phyloP scores from a whole-genome alignment of 2,329 filamentous ascomycete species.

The Microascus cirrosus region DNA sequence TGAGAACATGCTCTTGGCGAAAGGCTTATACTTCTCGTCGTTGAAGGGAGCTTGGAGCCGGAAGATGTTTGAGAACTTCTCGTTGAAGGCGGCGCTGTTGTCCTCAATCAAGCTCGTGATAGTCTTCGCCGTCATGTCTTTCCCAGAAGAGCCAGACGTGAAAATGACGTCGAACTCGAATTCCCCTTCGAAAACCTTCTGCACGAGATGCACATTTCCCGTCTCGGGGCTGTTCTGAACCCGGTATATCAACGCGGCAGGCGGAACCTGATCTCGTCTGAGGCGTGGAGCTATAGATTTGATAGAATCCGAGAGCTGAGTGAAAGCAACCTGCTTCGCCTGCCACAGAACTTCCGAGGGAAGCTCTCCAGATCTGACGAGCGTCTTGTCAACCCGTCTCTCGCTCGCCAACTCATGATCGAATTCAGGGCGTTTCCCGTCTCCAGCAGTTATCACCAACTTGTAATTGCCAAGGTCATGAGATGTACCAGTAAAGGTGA shows the following conservation, averaged over 20 bases:
- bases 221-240: constrained; percentile 55
- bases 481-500: constrained; percentile 61
- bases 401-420: constrained; percentile 53
- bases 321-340: constrained; percentile 54
- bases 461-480: constrained; percentile 68
- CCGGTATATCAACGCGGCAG: constrained; percentile 77
- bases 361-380: constrained; percentile 61
- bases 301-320: constrained; percentile 39
- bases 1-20: constrained; percentile 84
- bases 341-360: constrained; percentile 71
- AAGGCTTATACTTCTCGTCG: constrained; percentile 59
- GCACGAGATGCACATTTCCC: constrained; percentile 78
- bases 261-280: constrained; percentile 57
- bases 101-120: constrained; percentile 59
- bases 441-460: constrained; percentile 63
- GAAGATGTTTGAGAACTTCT: constrained; percentile 58
- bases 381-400: constrained; percentile 64
- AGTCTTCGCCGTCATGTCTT: constrained; percentile 45
- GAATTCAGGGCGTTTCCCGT: constrained; percentile 49
- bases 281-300: constrained; percentile 35
- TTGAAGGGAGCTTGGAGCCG: constrained; percentile 67
- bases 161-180: constrained; percentile 94
- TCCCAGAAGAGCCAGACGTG: constrained; percentile 60
- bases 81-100: constrained; percentile 56
- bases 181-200: constrained; percentile 80